phyloP scores from a whole-genome alignment of 2,329 filamentous ascomycete genomes.

The Penicillium crustosum region DNA sequence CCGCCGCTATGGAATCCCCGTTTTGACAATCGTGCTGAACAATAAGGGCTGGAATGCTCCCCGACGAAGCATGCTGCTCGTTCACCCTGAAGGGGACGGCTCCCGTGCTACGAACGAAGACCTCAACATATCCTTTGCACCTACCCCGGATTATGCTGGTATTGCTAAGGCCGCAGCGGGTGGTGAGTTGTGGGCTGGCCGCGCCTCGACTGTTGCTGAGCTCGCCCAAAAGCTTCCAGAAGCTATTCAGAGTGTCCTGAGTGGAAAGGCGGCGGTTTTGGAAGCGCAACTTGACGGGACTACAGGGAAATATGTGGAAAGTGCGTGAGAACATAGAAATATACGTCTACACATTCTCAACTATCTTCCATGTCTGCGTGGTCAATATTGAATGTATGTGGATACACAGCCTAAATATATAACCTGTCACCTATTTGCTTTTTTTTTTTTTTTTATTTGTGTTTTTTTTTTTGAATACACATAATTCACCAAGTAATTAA shows the following conservation, averaged over 20 bases:
- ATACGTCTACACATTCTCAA: too few relatives aligned
- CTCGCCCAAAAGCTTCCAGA: constrained; percentile 55
- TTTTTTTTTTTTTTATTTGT: too few relatives aligned
- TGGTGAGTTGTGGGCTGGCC: constrained; percentile 61
- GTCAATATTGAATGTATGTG: too few relatives aligned
- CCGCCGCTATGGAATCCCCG: constrained; percentile 63
- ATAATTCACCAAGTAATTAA: too few relatives aligned
- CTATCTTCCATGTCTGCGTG: too few relatives aligned
- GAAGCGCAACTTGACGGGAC: constrained; percentile 61
- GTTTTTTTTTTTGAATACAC: too few relatives aligned
- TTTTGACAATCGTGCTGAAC: constrained; percentile 67
- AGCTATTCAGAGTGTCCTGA: constrained; percentile 59
- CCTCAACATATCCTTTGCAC: constrained; percentile 65
- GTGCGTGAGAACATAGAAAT: not conserved
- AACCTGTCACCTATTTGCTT: too few relatives aligned
- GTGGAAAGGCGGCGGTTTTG: constrained; percentile 60
- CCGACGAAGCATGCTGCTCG: constrained; percentile 59
- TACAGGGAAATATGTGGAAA: constrained; percentile 52
- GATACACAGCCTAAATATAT: too few relatives aligned
- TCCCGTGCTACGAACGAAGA: constrained; percentile 63
- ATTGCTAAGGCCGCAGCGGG: constrained; percentile 67
- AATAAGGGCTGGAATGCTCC: constrained; percentile 73
- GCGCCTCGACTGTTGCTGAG: constrained; percentile 58
- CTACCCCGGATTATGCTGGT: constrained; percentile 65
- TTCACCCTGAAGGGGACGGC: constrained; percentile 64